phyloP scores from a whole-genome alignment of 2,329 filamentous ascomycete genomes.

The Akanthomyces dipterigenus region DNA sequence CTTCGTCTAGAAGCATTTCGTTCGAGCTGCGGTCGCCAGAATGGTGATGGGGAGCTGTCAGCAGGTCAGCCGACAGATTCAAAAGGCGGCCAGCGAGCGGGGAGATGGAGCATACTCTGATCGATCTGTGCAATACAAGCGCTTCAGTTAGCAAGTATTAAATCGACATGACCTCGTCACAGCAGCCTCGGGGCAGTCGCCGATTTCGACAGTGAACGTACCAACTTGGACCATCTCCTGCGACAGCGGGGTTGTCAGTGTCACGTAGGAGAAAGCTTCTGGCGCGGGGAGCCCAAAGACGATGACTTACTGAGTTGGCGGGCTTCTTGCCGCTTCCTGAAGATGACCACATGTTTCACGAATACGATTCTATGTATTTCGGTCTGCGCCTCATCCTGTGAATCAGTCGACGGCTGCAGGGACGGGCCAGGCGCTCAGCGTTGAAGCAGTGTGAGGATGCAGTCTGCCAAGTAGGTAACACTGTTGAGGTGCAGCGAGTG shows the following conservation, averaged over 20 bases:
- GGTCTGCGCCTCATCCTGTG: conserved; percentile 26
- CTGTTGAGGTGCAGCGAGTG: not conserved
- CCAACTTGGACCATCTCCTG: conserved; percentile 99
- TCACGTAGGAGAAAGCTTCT: conserved; percentile 16
- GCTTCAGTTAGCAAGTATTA: conserved; percentile 20
- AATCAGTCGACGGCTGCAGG: conserved; percentile 9
- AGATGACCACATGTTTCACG: conserved; percentile 54
- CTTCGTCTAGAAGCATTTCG: conserved; percentile 46
- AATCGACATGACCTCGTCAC: not conserved
- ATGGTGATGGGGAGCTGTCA: conserved; percentile 74
- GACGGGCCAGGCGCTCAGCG: conserved; percentile 15
- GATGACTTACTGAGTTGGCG: conserved; percentile 57
- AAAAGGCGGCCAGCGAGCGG: not conserved
- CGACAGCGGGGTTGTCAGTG: conserved; percentile 34
- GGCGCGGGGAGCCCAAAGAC: conserved; percentile 9
- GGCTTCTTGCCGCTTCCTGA: conserved; percentile 63
- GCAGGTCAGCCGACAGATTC: conserved; percentile 15
- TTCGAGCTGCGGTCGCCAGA: conserved; percentile 66
- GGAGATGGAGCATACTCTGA: conserved; percentile 48
- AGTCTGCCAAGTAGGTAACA: conserved; percentile 9
- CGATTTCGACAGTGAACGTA: conserved; percentile 39
- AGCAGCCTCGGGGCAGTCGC: not conserved
- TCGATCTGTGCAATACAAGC: conserved; percentile 40
- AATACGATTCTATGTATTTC: conserved; percentile 19
- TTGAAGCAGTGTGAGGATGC: conserved; percentile 9